phyloP scores from a whole-genome alignment of 139 green algal genomes.

The Picochlorum sp. region DNA sequence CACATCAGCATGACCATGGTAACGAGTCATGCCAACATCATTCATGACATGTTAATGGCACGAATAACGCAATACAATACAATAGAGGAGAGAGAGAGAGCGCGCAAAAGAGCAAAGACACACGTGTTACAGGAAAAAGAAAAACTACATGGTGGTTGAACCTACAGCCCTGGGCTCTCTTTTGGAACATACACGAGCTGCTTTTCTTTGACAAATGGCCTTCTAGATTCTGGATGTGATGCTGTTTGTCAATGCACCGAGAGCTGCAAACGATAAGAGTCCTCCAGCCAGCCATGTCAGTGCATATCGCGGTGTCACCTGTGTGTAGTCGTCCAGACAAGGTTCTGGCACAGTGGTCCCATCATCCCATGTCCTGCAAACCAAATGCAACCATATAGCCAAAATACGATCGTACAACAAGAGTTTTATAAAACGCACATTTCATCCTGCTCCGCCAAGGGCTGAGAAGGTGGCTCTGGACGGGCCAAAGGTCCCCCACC shows the following conservation, averaged over 20 bases:
- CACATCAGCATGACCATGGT: too few species aligned
- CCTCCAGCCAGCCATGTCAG: constrained; percentile 32
- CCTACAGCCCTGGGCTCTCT: background rate
- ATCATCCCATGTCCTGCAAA: constrained; percentile 55
- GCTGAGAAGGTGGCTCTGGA: constrained; percentile 18
- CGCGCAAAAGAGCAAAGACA: too few species aligned
- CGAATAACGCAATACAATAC: too few species aligned
- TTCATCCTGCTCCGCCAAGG: constrained; percentile 56
- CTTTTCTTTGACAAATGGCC: constrained; percentile 22
- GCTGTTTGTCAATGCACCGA: constrained; percentile 14
- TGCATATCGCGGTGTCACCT: constrained; percentile 29
- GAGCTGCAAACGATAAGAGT: constrained; percentile 25
- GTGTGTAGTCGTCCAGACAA: constrained; percentile 44
- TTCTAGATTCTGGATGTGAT: constrained; percentile 22
- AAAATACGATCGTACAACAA: background rate
- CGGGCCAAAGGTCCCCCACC: constrained; percentile 37
- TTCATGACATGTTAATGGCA: too few species aligned
- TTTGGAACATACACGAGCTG: background rate
- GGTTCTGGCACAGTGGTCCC: constrained; percentile 54
- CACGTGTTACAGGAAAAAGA: background rate
- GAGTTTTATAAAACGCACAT: constrained; percentile 21
- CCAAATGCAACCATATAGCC: background rate
- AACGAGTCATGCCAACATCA: background rate
- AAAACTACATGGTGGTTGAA: background rate
- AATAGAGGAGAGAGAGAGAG: too few species aligned